Conservation (phyloP, 805 yeast genomes). For the Hanseniaspora mollemarum region DNA sequence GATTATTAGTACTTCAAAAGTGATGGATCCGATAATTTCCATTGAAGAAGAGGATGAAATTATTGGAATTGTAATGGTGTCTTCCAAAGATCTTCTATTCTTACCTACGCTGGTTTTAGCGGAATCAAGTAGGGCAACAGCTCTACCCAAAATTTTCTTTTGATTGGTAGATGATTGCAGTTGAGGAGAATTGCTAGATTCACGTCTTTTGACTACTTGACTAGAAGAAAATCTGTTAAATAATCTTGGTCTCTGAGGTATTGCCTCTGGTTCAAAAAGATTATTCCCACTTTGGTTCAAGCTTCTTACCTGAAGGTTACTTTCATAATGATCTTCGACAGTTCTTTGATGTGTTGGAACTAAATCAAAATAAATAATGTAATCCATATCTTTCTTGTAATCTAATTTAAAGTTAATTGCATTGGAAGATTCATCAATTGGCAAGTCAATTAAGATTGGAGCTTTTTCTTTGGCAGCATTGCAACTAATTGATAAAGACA, state of each 20-base stretch:
- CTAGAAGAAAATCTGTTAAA: slow-evolving; percentile 1
- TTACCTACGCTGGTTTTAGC: slow-evolving; percentile 58
- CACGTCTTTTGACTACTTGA: not conserved
- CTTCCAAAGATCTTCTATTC: slow-evolving; percentile 54
- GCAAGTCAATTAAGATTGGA: slow-evolving; percentile 61
- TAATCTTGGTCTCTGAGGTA: slow-evolving; percentile 2
- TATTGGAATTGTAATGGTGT: slow-evolving; percentile 59
- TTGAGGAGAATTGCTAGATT: slow-evolving; percentile 13
- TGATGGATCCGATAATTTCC: slow-evolving; percentile 64
- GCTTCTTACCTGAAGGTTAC: not conserved
- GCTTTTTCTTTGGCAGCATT: slow-evolving; percentile 37
- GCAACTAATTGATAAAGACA: slow-evolving; percentile 52
- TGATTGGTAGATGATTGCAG: not conserved
- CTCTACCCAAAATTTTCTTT: slow-evolving; percentile 60
- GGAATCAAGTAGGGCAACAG: slow-evolving; percentile 57
- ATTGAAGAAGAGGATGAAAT: slow-evolving; percentile 52
- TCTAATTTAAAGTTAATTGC: slow-evolving; percentile 63
- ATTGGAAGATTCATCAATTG: slow-evolving; percentile 62
- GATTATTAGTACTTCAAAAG: slow-evolving; percentile 63
- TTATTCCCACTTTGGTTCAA: not conserved
- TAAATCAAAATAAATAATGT: slow-evolving; percentile 64
- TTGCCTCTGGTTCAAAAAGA: not conserved
- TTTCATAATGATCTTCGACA: slow-evolving; percentile 2
- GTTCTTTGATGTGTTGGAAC: slow-evolving; percentile 66
- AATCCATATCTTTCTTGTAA: slow-evolving; percentile 39